Evolutionary conservation across 2,329 filamentous ascomycete species (phyloP), one percentile per base, ranked within the genome.

Genomic region (Orbilia javanica): DNA sequence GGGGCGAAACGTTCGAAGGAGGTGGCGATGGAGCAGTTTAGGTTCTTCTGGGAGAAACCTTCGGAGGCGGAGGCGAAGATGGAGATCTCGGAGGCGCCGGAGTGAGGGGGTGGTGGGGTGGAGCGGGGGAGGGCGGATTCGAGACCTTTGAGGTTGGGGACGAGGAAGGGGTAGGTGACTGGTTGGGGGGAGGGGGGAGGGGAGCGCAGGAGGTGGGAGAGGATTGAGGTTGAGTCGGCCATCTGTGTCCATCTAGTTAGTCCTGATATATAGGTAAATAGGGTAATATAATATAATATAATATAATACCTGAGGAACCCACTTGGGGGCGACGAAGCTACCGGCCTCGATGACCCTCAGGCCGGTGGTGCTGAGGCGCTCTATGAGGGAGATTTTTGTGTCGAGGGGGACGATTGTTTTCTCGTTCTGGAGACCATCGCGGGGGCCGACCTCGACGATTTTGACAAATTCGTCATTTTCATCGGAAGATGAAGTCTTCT

Each of bases 401-500:
- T 87, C 86, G 10, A 93, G 86, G 0, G 92, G 86, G 79, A 96
- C 91, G 29, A 87, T 87, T 79, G 86, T 88, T 85, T 92, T 92
- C 85, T 96, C 92, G 83, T 96, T 96, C 83, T 97, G 93, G 66
- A 96, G 85, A n/a, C 93, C 93, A 85, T 96, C 93, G 80, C 93
- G 88, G 36, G 93, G 93, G 7, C 92, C 93, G 79, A 96, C 93
- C 85, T 96, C 93, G 79, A 96, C 90, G 44, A 96, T 90, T 84
- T 86, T 88, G 78, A 90, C 87, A 15, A 80, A 81, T 68, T 83
- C 68, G 11, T 22, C n/a, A 6, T 18, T 6, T 6, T 15, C 52
- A 2, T 22, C 50, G 2, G 44, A 20, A 13, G 71, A 50, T 20
- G 71, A 68, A 46, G 39, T 15, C 13, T 31, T 62, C n/a, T n/a